A percentile compares a stretch with the other conserved stretches of the same genome.
Conservation (phyloP, 208 protist genomes). For the Tritrichomonas foetus region DNA sequence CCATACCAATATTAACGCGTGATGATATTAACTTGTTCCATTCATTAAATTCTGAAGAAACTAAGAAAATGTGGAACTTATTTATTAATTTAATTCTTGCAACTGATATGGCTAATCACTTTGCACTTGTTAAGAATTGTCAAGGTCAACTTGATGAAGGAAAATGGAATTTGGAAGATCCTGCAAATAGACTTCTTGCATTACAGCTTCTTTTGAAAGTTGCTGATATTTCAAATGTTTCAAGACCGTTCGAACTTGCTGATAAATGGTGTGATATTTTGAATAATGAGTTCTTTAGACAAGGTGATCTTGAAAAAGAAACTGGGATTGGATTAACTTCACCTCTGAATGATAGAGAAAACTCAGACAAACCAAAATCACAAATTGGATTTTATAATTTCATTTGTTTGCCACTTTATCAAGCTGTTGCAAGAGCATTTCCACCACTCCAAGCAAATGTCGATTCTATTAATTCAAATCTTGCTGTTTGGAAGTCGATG, state of each 20-base stretch:
- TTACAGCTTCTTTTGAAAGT: not conserved
- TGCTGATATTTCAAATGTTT: no score
- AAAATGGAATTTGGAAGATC: not conserved
- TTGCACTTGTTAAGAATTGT: constrained; percentile 42
- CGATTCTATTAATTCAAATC: not conserved
- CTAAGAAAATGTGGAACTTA: constrained; percentile 46
- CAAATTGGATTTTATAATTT: constrained; percentile 12
- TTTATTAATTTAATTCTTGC: constrained; percentile 57
- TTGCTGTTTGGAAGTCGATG: not conserved
- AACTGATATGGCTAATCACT: constrained; percentile 61
- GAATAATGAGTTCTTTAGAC: not conserved
- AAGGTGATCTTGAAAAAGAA: no score
- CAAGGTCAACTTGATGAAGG: not conserved
- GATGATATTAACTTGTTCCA: constrained; percentile 50
- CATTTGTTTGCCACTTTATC: not conserved
- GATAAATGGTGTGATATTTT: constrained; percentile 11
- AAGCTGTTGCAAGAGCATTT: not conserved
- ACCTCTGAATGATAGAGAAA: not conserved
- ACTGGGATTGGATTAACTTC: not conserved
- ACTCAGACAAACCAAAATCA: not conserved
- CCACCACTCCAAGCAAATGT: not conserved
- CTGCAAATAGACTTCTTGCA: not conserved
- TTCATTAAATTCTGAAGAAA: constrained; percentile 45
- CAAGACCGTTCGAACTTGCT: no score
- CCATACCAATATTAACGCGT: constrained; percentile 45